Conservation (phyloP, 495 filamentous ascomycete genomes). For the Elaphomyces granulatus region DNA sequence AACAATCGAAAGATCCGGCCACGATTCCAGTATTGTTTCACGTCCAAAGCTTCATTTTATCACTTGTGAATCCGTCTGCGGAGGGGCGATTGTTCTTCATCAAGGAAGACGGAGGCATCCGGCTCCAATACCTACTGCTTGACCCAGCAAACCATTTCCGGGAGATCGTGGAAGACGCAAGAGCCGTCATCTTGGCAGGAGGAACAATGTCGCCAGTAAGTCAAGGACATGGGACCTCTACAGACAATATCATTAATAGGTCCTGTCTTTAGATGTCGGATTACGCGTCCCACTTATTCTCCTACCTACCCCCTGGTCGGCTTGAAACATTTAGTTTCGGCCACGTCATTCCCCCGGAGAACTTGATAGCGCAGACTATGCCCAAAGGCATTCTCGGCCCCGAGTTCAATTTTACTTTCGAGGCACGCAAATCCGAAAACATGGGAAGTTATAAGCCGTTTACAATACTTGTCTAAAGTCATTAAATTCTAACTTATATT, state of each 20-base stretch:
- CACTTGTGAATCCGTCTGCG: constrained; percentile 73
- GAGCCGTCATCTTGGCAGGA: constrained; percentile 81
- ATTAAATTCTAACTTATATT: not conserved
- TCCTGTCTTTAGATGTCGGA: constrained; percentile 82
- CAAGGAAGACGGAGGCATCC: constrained; percentile 40
- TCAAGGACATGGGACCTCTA: no score
- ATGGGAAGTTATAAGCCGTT: constrained; percentile 26
- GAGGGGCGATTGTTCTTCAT: constrained; percentile 81
- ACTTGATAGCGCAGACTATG: constrained; percentile 60
- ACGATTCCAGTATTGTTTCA: constrained; percentile 66
- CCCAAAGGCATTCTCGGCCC: constrained; percentile 36
- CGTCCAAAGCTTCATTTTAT: constrained; percentile 65
- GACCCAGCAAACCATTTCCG: constrained; percentile 87
- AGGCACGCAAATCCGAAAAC: constrained; percentile 45
- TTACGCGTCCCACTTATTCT: constrained; percentile 73
- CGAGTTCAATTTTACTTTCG: constrained; percentile 78
- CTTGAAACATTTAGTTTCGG: constrained; percentile 80
- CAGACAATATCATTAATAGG: no score
- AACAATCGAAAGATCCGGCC: constrained; percentile 16
- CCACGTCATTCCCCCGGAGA: constrained; percentile 77
- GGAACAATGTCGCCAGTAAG: constrained; percentile 89
- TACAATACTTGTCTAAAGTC: not conserved
- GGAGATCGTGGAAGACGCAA: constrained; percentile 70
- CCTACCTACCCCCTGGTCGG: constrained; percentile 47
- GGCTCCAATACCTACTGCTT: constrained; percentile 78